These are phyloP conservation scores for Mycosphaerella sp. DNA, from an alignment of 2,329 filamentous ascomycete genomes.

Conservation along the genomic window DNA sequence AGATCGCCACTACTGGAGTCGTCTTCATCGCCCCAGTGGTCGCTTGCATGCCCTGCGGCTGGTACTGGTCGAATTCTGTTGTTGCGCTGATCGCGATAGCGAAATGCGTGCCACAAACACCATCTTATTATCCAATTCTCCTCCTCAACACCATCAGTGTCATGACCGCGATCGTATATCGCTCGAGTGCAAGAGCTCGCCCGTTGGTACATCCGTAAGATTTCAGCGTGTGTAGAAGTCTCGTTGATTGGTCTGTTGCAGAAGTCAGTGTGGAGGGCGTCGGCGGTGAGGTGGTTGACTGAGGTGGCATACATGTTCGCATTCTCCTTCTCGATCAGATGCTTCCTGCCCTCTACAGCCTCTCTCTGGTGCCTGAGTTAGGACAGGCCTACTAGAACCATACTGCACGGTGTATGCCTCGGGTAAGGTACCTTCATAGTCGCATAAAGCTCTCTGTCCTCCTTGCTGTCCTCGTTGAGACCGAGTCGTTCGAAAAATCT, in stretches of 20 bases:
- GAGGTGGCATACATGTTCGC: constrained; percentile 25
- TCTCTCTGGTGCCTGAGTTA: constrained; percentile 32
- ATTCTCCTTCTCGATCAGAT: constrained; percentile 33
- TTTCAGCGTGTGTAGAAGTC: constrained; percentile 42
- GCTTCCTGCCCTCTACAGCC: constrained; percentile 36
- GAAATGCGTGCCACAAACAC: constrained; percentile 47
- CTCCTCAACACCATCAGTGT: constrained; percentile 37
- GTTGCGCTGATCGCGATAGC: constrained; percentile 33
- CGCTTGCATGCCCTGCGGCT: not conserved
- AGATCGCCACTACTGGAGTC: constrained; percentile 4
- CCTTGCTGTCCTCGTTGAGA: constrained; percentile 34
- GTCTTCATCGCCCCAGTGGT: constrained; percentile 9
- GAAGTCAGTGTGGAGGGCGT: constrained; percentile 16
- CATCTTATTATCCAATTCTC: constrained; percentile 48
- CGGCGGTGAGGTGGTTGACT: not conserved
- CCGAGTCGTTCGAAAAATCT: constrained; percentile 39
- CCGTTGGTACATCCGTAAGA: constrained; percentile 37
- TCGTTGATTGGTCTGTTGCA: constrained; percentile 43
- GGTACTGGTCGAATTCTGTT: constrained; percentile 10
- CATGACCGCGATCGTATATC: constrained; percentile 41
- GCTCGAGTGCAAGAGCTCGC: constrained; percentile 36
- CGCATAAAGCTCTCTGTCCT: constrained; percentile 36
- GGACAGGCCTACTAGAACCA: not conserved
- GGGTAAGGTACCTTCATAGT: constrained; percentile 45
- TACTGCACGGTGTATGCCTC: not conserved